Evolutionary conservation across 805 yeast species (phyloP).

Genomic region (Wickerhamiella azymoides): DNA sequence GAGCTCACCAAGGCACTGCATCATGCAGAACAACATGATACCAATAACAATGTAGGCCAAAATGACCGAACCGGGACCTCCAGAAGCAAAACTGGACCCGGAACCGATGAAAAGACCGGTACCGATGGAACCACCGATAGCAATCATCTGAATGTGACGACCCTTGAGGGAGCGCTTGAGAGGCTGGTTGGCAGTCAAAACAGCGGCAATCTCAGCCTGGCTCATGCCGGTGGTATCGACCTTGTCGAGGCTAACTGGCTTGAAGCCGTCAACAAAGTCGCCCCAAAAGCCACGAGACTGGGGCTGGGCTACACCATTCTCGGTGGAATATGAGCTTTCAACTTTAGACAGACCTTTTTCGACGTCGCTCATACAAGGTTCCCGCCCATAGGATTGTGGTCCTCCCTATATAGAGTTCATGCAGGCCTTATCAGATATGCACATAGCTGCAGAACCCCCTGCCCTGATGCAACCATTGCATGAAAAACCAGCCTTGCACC

Average conservation of each 20-base stretch:
- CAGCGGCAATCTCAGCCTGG: slow-evolving; percentile 22
- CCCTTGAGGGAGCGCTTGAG: slow-evolving; percentile 25
- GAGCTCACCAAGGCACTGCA: slow-evolving; percentile 48
- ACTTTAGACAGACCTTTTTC: slow-evolving; percentile 6
- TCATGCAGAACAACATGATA: slow-evolving; percentile 43
- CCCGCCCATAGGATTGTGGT: no score
- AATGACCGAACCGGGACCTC: slow-evolving; percentile 39
- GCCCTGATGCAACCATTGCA: neutral
- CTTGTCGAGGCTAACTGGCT: slow-evolving; percentile 13
- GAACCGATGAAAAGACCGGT: slow-evolving; percentile 44
- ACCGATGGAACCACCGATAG: slow-evolving; percentile 68
- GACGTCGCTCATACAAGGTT: slow-evolving; percentile 1
- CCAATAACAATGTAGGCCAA: slow-evolving; percentile 35
- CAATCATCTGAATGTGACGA: slow-evolving; percentile 40
- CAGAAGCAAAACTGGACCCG: slow-evolving; percentile 31
- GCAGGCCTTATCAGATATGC: neutral
- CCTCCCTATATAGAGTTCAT: neutral
- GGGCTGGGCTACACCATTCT: neutral
- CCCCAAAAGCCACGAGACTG: slow-evolving; percentile 1
- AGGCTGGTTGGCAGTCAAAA: slow-evolving; percentile 20
- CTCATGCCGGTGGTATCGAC: slow-evolving; percentile 19
- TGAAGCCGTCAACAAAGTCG: slow-evolving; percentile 15
- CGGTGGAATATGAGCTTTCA: neutral
- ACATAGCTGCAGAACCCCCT: neutral
- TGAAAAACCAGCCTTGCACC: neutral